Conservation (phyloP, 1,139 yeast genomes). For the Waltiozyma sp. region DNA sequence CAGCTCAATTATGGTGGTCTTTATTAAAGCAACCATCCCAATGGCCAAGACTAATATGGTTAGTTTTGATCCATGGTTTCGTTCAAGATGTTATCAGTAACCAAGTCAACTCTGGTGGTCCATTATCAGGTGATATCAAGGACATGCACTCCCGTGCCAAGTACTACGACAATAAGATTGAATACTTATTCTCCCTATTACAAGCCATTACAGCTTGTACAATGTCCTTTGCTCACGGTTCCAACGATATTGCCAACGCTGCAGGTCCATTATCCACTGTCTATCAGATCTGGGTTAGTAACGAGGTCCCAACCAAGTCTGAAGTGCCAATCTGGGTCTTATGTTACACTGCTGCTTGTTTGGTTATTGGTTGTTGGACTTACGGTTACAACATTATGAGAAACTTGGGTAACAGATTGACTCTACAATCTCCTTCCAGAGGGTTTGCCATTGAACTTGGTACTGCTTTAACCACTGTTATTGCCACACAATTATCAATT, state of each 20-base stretch:
- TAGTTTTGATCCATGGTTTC: conserved; percentile 48
- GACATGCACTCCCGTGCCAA: conserved; percentile 47
- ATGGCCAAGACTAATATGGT: conserved; percentile 44
- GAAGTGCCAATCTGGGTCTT: conserved; percentile 66
- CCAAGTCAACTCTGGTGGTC: conserved; percentile 28
- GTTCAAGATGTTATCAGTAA: conserved; percentile 48
- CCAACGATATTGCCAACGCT: conserved; percentile 73
- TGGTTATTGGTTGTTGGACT: conserved; percentile 64
- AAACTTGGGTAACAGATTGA: conserved; percentile 64
- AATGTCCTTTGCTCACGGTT: conserved; percentile 77
- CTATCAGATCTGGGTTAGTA: conserved; percentile 50
- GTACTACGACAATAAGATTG: conserved; percentile 62
- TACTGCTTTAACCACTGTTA: conserved; percentile 64
- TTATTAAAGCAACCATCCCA: conserved; percentile 34
- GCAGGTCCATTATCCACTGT: conserved; percentile 67
- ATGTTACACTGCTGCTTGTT: conserved; percentile 55
- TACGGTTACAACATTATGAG: conserved; percentile 64
- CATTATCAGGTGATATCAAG: conserved; percentile 28
- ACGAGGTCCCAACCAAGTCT: conserved; percentile 35
- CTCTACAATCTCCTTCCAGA: conserved; percentile 69
- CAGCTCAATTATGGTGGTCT: conserved; percentile 29
- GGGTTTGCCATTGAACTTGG: conserved; percentile 76
- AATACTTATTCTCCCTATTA: conserved; percentile 56
- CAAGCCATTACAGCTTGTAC: conserved; percentile 72
- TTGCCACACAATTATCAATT: conserved; percentile 63